Base-by-base conservation (phyloP, 2,329 filamentous ascomycete species). In the Cordyceps tenuipes region DNA sequence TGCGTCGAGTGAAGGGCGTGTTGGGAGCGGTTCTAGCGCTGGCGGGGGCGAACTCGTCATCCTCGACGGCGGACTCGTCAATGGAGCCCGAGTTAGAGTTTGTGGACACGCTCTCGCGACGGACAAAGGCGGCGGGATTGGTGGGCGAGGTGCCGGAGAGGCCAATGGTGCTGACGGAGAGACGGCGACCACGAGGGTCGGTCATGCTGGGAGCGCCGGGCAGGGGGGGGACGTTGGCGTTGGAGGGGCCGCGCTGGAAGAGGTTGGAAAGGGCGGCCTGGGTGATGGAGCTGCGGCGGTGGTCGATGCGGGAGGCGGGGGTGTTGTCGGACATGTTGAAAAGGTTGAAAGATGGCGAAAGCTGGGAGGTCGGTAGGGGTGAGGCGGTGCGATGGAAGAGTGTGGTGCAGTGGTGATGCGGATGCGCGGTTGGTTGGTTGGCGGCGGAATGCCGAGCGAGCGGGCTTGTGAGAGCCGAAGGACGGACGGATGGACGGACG, bases 1-100 rank as follows among this genome's bases (percentile, higher is more conserved):
- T 86, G 62, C 92, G 88, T 66, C 92, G 87, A 62, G 83, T 83
- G 70, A 92, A 93, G 39, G 91, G 90, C 13, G 88, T 89, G 57
- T 78, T 82, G 39, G 90, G 86, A 17, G 82, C 80, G 66, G 82
- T 83, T 68, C 79, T 82, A 44, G 77, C 70, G 60, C 74, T 73
- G 56, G 74, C 71, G n/a, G 77, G 72, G 44, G 78, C 73, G 58
- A 78, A 75, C 23, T 86, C 83, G 47, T 86, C 83, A 62, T 92
- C 89, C 63, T 90, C 87, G 62, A 88, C 81, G 53, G 87, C 88
- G 66, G 76, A 87, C 73, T 92, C 89, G 64, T 92, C 88, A 63
- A 87, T 79, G 2, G 82, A 82, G 60, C 84, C 81, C n/a, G 56
- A 34, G 39, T 59, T 59, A 3, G 83, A 85, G 66, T 79, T 84